Conservation (phyloP, 345 rosid species). For the Eutrema japonicum region DNA sequence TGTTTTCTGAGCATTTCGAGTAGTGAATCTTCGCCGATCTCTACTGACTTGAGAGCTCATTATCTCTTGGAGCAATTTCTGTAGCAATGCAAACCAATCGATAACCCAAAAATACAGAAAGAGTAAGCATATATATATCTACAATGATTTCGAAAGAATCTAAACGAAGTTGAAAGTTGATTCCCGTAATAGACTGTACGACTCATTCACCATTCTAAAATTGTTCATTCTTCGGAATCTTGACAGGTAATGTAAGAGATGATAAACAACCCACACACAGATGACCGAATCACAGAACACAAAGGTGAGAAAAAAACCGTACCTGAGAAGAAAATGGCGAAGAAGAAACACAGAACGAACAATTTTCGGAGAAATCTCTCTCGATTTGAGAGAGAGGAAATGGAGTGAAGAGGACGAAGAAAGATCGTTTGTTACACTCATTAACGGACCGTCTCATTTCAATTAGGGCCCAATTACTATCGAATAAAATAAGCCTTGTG, state of each 20-base stretch:
- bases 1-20: slow-evolving; percentile 51
- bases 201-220: background rate
- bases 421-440: too few species aligned
- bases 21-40: slow-evolving; percentile 41
- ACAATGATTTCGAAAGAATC: background rate
- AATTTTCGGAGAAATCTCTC: too few species aligned
- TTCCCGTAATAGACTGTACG: background rate
- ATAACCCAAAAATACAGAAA: background rate
- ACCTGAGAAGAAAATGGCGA: background rate
- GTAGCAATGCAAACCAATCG: too few species aligned
- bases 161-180: background rate
- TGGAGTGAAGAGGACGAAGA: too few species aligned
- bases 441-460: too few species aligned
- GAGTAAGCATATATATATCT: background rate
- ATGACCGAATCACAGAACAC: background rate
- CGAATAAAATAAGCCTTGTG: too few species aligned
- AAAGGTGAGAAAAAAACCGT: background rate
- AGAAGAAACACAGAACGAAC: too few species aligned
- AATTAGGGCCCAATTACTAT: too few species aligned
- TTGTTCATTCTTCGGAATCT: background rate
- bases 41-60: slow-evolving; percentile 63
- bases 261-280: background rate
- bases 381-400: too few species aligned
- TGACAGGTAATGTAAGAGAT: background rate
- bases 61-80: slow-evolving; percentile 29